A percentile compares a stretch with the other conserved stretches of the same genome.
Conservation (phyloP, 2,329 filamentous ascomycete species). For the Paecilomyces niveus region DNA sequence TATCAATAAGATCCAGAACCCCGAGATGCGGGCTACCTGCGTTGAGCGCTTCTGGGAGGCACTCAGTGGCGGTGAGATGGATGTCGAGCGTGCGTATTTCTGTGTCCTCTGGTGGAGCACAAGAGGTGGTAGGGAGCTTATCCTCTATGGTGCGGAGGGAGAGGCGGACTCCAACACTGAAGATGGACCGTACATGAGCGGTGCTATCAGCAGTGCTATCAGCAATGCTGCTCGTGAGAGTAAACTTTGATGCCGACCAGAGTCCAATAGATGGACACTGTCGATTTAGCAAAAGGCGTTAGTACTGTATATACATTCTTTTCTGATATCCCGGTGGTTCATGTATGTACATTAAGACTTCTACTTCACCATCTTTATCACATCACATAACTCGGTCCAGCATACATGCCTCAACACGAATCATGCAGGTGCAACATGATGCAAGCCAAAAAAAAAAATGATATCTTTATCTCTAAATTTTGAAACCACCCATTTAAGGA, state of each 20-base stretch:
- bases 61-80: slow-evolving; percentile 75
- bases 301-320: not conserved
- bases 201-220: slow-evolving; percentile 41
- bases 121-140: slow-evolving; percentile 51
- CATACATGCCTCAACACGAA: not conserved
- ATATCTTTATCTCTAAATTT: too few species aligned
- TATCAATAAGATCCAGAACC: slow-evolving; percentile 57
- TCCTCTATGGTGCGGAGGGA: slow-evolving; percentile 40
- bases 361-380: not conserved
- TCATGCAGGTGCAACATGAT: not conserved
- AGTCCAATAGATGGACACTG: not conserved
- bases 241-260: slow-evolving; percentile 38
- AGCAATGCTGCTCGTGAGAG: slow-evolving; percentile 31
- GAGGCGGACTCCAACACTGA: slow-evolving; percentile 1
- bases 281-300: not conserved
- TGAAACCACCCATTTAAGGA: too few species aligned
- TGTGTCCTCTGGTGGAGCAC: slow-evolving; percentile 84
- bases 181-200: slow-evolving; percentile 46
- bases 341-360: not conserved
- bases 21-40: slow-evolving; percentile 55
- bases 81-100: slow-evolving; percentile 71
- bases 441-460: too few species aligned
- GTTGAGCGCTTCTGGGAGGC: slow-evolving; percentile 72
- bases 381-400: not conserved
- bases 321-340: not conserved